A percentile compares a stretch with the other conserved stretches of the same genome.
These are phyloP conservation scores for Astrothelium macrocarpum DNA, from an alignment of 495 filamentous ascomycete genomes.

Conservation along the genomic window DNA sequence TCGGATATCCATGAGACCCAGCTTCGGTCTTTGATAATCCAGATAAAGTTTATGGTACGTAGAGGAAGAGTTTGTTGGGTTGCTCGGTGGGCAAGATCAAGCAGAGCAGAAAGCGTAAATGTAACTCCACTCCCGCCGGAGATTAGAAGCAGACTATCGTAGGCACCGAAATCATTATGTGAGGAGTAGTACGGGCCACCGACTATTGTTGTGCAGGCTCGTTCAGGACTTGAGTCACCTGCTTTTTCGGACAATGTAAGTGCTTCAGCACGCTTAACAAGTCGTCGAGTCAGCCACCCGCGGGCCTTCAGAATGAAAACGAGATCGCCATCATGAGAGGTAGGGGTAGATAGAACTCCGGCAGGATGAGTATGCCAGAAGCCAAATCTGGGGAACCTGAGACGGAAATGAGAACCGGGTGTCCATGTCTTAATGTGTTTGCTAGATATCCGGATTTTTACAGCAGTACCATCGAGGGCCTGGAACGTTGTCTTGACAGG, in stretches of 20 bases:
- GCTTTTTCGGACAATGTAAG: not conserved
- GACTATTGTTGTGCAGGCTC: conserved; percentile 9
- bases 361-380: conserved; percentile 61
- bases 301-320: conserved; percentile 66
- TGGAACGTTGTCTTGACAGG: conserved; percentile 54
- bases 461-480: conserved; percentile 52
- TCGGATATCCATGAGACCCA: conserved; percentile 9
- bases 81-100: conserved; percentile 15
- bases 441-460: conserved; percentile 58
- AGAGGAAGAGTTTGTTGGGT: conserved; percentile 9
- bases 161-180: conserved; percentile 35
- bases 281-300: conserved; percentile 56
- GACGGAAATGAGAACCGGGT: conserved; percentile 69
- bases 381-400: conserved; percentile 42
- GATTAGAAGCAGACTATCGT: conserved; percentile 49
- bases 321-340: conserved; percentile 41
- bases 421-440: conserved; percentile 58
- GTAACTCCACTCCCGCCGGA: conserved; percentile 42
- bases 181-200: conserved; percentile 46
- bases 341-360: conserved; percentile 58
- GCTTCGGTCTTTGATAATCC: conserved; percentile 12
- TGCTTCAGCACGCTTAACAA: conserved; percentile 55
- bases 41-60: conserved; percentile 12
- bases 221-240: not conserved
- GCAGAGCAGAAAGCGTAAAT: conserved; percentile 14